Evolutionary conservation across 78 protist genomes (phyloP).

Genomic region (Isochrysis galbana): DNA sequence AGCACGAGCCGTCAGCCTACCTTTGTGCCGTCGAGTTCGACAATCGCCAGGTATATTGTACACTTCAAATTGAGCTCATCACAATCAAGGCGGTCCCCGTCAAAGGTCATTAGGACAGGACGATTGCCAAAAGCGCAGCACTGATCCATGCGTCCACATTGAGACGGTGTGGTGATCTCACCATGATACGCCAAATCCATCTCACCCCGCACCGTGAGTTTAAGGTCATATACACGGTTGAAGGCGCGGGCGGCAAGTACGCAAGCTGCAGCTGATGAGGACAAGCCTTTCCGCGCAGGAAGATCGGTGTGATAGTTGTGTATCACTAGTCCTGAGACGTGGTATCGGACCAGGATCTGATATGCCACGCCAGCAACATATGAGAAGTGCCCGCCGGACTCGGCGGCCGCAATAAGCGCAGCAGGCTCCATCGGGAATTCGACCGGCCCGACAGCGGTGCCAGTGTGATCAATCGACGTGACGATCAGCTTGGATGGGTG

Average conservation of each 20-base stretch:
- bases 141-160: constrained; percentile 55
- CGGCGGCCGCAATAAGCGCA: background rate
- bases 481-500: background rate
- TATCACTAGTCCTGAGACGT: background rate
- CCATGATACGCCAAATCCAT: constrained; percentile 48
- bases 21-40: background rate
- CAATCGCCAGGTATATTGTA: background rate
- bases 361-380: constrained; percentile 34
- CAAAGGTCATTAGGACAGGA: constrained; percentile 32
- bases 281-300: constrained; percentile 34
- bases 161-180: constrained; percentile 42
- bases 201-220: constrained; percentile 15
- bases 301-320: background rate
- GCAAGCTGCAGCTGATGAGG: constrained; percentile 48
- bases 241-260: constrained; percentile 42
- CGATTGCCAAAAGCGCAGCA: constrained; percentile 26
- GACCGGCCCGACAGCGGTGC: background rate
- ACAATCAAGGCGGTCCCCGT: constrained; percentile 15
- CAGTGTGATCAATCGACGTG: background rate
- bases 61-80: background rate
- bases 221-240: background rate
- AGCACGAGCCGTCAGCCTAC: background rate
- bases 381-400: background rate
- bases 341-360: background rate
- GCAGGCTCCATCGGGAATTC: background rate